Percentiles rank a stretch among this genome's conserved stretches.
phyloP scores from a whole-genome alignment of 768 basidiomycete genomes.

The Lentinula edodes region DNA sequence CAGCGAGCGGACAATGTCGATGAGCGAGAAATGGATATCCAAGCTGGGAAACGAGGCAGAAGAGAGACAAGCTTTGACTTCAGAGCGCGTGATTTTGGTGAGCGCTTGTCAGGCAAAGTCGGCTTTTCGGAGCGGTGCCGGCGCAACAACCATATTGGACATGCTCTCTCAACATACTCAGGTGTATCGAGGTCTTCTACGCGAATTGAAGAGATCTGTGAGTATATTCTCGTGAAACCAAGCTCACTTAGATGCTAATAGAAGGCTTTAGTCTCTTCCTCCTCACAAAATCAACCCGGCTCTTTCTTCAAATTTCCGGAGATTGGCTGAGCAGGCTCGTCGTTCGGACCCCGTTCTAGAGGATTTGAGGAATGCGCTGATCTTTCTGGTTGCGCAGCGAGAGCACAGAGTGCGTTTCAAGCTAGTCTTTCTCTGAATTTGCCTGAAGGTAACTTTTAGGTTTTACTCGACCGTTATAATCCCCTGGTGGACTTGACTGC shows the following conservation, averaged over 20 bases:
- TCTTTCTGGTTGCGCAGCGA: constrained; percentile 70
- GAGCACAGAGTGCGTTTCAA: constrained; percentile 60
- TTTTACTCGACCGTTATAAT: constrained; percentile 81
- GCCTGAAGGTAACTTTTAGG: constrained; percentile 31
- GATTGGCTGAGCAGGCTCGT: constrained; percentile 40
- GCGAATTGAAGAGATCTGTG: constrained; percentile 52
- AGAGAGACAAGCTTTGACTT: not conserved
- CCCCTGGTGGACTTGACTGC: constrained; percentile 74
- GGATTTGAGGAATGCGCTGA: constrained; percentile 53
- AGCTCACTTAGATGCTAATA: not conserved
- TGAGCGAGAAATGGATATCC: not conserved
- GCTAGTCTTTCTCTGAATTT: not conserved
- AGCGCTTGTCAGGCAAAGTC: no score
- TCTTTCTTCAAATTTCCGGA: constrained; percentile 48
- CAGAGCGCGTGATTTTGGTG: no score
- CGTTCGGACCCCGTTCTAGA: constrained; percentile 26
- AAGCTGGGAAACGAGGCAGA: not conserved
- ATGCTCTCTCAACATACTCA: constrained; percentile 25
- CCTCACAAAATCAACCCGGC: constrained; percentile 32
- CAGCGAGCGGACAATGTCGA: not conserved
- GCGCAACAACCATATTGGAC: not conserved
- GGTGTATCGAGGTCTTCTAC: constrained; percentile 46
- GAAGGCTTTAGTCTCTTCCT: constrained; percentile 20
- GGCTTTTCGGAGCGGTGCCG: not conserved
- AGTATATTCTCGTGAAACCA: constrained; percentile 11